Evolutionary conservation across 495 filamentous ascomycete species (phyloP).

Genomic region (Xylaria venustula): DNA sequence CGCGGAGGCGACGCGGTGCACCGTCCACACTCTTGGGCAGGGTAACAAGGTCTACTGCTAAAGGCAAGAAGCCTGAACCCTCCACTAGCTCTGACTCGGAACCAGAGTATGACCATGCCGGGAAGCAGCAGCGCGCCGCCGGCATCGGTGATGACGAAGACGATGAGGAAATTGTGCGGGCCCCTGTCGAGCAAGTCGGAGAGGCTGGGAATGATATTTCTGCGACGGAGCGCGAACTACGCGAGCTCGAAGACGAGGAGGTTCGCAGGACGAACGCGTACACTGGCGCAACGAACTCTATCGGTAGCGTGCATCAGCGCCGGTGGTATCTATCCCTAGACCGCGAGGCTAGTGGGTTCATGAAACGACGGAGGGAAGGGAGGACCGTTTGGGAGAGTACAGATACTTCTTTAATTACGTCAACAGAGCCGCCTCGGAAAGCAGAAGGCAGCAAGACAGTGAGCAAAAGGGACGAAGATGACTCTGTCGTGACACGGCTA

Average conservation of each 20-base stretch:
- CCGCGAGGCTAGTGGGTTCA: conserved; percentile 53
- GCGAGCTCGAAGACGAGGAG: conserved; percentile 42
- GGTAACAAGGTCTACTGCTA: conserved; percentile 3
- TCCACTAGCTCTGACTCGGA: conserved; percentile 18
- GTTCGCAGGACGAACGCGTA: conserved; percentile 65
- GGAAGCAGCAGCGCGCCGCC: not conserved
- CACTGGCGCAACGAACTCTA: conserved; percentile 58
- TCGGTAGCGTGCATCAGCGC: conserved; percentile 63
- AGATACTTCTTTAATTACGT: not conserved
- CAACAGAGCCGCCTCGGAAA: not conserved
- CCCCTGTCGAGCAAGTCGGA: conserved; percentile 12
- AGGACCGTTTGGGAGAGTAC: conserved; percentile 23
- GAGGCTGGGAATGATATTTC: conserved; percentile 17
- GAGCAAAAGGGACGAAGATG: conserved; percentile 16
- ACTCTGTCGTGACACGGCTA: conserved; percentile 19
- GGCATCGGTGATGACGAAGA: not conserved
- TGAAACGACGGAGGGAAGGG: conserved; percentile 23
- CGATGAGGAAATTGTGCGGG: conserved; percentile 21
- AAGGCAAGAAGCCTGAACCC: conserved; percentile 3
- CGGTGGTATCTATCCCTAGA: conserved; percentile 63
- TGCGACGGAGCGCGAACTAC: conserved; percentile 37
- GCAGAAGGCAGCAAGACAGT: conserved; percentile 14
- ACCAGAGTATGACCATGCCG: not conserved
- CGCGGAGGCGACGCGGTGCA: conserved; percentile 16
- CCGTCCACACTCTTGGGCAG: not conserved